Conservation (phyloP, 306 rosid species). For the Mucuna pruriens region DNA sequence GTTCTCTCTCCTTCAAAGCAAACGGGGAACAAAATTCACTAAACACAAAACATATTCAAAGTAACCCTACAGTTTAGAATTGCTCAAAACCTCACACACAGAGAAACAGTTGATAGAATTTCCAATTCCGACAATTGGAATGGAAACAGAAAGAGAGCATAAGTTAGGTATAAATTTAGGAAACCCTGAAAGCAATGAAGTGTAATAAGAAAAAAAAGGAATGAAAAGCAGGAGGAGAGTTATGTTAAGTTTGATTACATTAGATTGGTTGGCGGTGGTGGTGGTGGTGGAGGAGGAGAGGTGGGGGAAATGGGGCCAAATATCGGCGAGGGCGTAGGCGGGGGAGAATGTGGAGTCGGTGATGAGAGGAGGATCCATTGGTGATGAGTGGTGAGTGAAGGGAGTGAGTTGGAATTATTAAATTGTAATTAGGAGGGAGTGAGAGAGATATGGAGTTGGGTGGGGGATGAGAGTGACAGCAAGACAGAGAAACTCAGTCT, state of each 20-base stretch:
- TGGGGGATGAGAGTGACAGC: background rate
- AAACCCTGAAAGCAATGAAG: too few species aligned
- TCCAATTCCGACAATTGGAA: background rate
- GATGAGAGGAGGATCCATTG: conserved; percentile 85
- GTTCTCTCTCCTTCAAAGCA: background rate
- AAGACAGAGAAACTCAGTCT: background rate
- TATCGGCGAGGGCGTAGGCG: conserved; percentile 69
- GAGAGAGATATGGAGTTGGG: background rate
- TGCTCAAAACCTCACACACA: background rate
- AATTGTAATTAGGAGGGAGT: conserved; percentile 4
- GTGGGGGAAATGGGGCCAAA: conserved; percentile 63
- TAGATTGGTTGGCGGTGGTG: conserved; percentile 33
- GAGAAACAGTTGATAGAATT: background rate
- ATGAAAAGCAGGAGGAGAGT: too few species aligned
- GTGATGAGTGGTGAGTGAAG: background rate
- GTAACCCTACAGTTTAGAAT: background rate
- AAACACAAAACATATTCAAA: background rate
- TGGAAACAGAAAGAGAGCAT: background rate
- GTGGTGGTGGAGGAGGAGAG: conserved; percentile 71
- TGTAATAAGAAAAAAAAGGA: too few species aligned
- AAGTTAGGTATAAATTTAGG: background rate
- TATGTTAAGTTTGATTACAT: too few species aligned
- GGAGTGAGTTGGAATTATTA: background rate
- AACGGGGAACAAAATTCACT: background rate
- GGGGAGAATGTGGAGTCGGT: conserved; percentile 79